Evolutionary conservation across 495 filamentous ascomycete species (phyloP), one percentile per base, ranked within the genome.

Genomic region (Trypethelium eluteriae): DNA sequence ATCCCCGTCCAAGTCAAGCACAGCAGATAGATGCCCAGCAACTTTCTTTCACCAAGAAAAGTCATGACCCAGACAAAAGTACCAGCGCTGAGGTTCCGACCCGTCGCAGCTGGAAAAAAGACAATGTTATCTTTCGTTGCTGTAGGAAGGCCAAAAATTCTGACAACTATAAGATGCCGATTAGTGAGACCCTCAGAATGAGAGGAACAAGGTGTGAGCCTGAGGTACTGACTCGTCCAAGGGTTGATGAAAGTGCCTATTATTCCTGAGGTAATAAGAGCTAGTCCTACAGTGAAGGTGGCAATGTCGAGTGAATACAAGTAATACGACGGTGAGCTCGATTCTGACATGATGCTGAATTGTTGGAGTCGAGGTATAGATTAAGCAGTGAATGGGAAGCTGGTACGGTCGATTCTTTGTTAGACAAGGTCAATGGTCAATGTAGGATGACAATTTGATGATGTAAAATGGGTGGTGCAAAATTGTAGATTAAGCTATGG

Each of bases 291-390:
- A 18, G n/a, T 5, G 49, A 14, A 14, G 49, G 49, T 1, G 12
- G 2, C 49, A 18, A n/a, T n/a, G 18, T 14, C 18, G 49, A 53
- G 49, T 11, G n/a, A 14, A 53, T 53, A 53, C n/a, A n/a, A 25
- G n/a, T 14, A 53, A 18, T 53, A 53, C n/a, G 49, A 25, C 18
- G n/a, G 41, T 44, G 14, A 7, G 41, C 41, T 53, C 49, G 49
- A 53, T 53, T 53, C 49, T 14, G n/a, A 53, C 49, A 53, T 53
- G 11, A 25, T 53, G 49, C 49, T 53, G 11, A n/a, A 44, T 44
- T 14, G 7, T 44, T 25, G 7, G 41, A 44, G 41, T 44, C 14
- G 41, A 44, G 41, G 41, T 44, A 44, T 44, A 44, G 41, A 44
- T 44, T 7, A 44, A 44, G 41, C 41, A 44, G 41, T 44, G 0